These are phyloP conservation scores for Talaromyces pinophilus DNA, from an alignment of 2,329 filamentous ascomycete genomes.

Conservation along the genomic window DNA sequence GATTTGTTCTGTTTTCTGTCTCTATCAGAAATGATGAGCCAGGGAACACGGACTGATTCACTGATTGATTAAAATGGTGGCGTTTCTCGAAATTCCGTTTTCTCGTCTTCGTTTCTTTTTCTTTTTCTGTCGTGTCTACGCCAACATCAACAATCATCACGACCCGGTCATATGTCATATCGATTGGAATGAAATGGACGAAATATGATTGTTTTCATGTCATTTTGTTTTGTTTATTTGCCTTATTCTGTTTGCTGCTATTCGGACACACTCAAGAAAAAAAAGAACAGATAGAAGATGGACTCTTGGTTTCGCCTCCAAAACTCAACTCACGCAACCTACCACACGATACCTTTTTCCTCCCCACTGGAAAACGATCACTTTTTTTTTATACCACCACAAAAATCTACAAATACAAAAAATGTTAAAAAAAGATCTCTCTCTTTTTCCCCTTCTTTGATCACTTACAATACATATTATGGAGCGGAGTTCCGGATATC, in stretches of 20 bases:
- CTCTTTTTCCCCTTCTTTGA: slow-evolving; percentile 31
- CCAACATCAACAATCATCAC: slow-evolving; percentile 6
- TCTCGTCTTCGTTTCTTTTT: slow-evolving; percentile 8
- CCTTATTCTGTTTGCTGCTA: slow-evolving; percentile 24
- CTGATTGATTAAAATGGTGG: slow-evolving; percentile 1
- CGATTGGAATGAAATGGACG: slow-evolving; percentile 13
- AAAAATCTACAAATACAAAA: slow-evolving; percentile 55
- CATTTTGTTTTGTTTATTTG: slow-evolving; percentile 23
- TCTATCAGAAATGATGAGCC: not conserved
- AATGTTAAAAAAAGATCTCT: slow-evolving; percentile 59
- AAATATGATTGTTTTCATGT: slow-evolving; percentile 7
- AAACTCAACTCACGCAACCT: slow-evolving; percentile 27
- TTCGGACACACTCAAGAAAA: slow-evolving; percentile 27
- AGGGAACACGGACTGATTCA: not conserved
- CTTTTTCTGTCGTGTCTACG: slow-evolving; percentile 11
- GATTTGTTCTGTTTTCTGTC: not conserved
- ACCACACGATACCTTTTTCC: not conserved
- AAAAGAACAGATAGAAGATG: slow-evolving; percentile 52
- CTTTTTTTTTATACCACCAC: slow-evolving; percentile 51
- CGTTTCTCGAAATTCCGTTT: slow-evolving; percentile 5
- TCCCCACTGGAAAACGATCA: slow-evolving; percentile 4
- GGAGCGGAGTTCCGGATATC: slow-evolving; percentile 24
- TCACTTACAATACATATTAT: slow-evolving; percentile 13
- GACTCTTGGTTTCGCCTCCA: slow-evolving; percentile 43
- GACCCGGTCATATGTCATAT: slow-evolving; percentile 10